These are phyloP conservation scores for Penicillium nordicum DNA, from an alignment of 2,329 filamentous ascomycete genomes.

Conservation along the genomic window DNA sequence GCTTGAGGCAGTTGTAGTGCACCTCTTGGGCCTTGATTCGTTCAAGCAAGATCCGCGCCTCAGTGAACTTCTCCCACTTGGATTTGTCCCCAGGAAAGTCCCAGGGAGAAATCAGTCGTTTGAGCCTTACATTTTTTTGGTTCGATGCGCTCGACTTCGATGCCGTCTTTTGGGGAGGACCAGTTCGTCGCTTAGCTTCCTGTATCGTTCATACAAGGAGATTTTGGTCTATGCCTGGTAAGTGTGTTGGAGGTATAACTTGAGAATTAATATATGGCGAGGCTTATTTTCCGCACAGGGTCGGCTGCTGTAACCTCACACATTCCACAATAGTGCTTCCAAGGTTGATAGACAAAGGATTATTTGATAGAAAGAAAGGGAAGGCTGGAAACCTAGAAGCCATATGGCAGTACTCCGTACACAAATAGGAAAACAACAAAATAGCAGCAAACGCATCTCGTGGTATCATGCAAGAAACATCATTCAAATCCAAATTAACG, in stretches of 20 bases:
- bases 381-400: background rate
- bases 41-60: background rate
- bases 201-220: background rate
- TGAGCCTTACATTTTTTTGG: too few relatives aligned
- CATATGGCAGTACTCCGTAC: background rate
- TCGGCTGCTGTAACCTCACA: background rate
- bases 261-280: background rate
- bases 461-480: constrained; percentile 26
- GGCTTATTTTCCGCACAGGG: background rate
- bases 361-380: background rate
- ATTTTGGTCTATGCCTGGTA: background rate
- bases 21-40: background rate
- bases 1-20: background rate
- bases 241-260: background rate
- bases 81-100: background rate
- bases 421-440: background rate
- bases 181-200: background rate
- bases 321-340: background rate
- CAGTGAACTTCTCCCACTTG: background rate
- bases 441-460: constrained; percentile 8
- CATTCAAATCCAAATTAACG: constrained; percentile 17
- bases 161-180: background rate
- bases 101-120: background rate
- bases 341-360: background rate
- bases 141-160: too few relatives aligned